Conservation (phyloP, 352 stramenopile genomes). For the Globisporangium rhizosaccharum region DNA sequence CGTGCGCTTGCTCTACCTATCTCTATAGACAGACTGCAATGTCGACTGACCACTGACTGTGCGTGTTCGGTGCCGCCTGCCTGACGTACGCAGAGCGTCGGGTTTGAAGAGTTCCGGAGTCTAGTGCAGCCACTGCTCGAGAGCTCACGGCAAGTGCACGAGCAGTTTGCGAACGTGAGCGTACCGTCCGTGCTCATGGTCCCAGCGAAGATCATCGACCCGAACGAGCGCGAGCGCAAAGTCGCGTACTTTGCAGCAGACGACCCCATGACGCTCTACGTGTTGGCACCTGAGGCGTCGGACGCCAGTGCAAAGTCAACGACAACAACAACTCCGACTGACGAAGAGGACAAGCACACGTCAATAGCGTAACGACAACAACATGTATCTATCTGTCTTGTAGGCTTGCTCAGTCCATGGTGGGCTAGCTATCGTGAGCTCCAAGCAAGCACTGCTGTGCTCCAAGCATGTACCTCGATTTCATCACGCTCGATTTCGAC, state of each 20-base stretch:
- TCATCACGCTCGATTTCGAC: not conserved
- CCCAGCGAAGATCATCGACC: slow-evolving; percentile 43
- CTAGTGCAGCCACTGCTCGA: slow-evolving; percentile 60
- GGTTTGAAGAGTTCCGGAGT: slow-evolving; percentile 72
- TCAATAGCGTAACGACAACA: not conserved
- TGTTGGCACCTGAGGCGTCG: slow-evolving; percentile 15
- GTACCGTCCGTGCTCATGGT: slow-evolving; percentile 68
- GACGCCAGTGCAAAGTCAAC: not conserved
- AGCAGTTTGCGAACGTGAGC: slow-evolving; percentile 42
- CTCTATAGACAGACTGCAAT: not conserved
- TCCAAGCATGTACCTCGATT: not conserved
- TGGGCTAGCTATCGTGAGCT: too few species aligned
- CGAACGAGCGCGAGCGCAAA: slow-evolving; percentile 18
- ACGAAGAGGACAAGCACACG: not conserved
- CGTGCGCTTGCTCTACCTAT: slow-evolving; percentile 3
- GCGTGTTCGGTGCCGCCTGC: not conserved
- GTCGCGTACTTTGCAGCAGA: slow-evolving; percentile 50
- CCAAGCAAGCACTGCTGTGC: too few species aligned
- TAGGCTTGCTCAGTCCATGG: too few species aligned
- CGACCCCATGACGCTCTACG: slow-evolving; percentile 71
- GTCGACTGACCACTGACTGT: not conserved
- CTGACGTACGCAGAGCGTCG: slow-evolving; percentile 37
- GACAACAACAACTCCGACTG: not conserved
- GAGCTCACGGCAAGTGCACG: slow-evolving; percentile 42
- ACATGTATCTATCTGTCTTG: too few species aligned